Conservation (phyloP, 768 basidiomycete species). For the Pulveroboletus sp. region DNA sequence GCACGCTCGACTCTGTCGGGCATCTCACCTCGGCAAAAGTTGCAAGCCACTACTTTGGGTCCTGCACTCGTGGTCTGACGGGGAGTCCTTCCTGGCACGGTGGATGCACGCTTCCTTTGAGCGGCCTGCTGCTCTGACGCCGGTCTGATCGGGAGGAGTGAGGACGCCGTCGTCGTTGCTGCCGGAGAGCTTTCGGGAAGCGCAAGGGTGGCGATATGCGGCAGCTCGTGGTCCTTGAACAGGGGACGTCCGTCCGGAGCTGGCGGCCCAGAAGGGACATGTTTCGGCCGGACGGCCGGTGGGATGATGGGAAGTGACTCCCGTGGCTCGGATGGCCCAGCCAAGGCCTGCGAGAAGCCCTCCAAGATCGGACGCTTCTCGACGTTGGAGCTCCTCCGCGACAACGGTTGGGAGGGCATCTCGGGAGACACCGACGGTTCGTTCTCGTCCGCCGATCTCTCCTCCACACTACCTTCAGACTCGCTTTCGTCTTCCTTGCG, state of each 20-base stretch:
- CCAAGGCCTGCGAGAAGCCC: slow-evolving; percentile 26
- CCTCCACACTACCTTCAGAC: slow-evolving; percentile 62
- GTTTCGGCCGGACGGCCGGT: slow-evolving; percentile 32
- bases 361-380: slow-evolving; percentile 33
- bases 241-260: slow-evolving; percentile 37
- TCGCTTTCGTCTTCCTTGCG: slow-evolving; percentile 56
- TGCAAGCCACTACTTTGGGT: slow-evolving; percentile 84
- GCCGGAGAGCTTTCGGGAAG: slow-evolving; percentile 54
- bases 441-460: slow-evolving; percentile 47
- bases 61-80: slow-evolving; percentile 63
- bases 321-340: slow-evolving; percentile 40
- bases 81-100: slow-evolving; percentile 57
- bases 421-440: slow-evolving; percentile 57
- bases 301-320: slow-evolving; percentile 38
- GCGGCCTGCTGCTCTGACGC: slow-evolving; percentile 64
- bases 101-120: slow-evolving; percentile 65
- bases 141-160: slow-evolving; percentile 59
- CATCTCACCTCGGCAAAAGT: slow-evolving; percentile 77
- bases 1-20: slow-evolving; percentile 3
- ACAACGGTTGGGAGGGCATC: slow-evolving; percentile 30
- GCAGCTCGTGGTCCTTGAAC: slow-evolving; percentile 61
- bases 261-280: slow-evolving; percentile 19
- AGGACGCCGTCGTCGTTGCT: slow-evolving; percentile 55
- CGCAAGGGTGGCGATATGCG: slow-evolving; percentile 67
- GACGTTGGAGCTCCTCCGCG: slow-evolving; percentile 34